Evolutionary conservation across 306 rosid species (phyloP).

Genomic region (Cyclanthera cordifolia): DNA sequence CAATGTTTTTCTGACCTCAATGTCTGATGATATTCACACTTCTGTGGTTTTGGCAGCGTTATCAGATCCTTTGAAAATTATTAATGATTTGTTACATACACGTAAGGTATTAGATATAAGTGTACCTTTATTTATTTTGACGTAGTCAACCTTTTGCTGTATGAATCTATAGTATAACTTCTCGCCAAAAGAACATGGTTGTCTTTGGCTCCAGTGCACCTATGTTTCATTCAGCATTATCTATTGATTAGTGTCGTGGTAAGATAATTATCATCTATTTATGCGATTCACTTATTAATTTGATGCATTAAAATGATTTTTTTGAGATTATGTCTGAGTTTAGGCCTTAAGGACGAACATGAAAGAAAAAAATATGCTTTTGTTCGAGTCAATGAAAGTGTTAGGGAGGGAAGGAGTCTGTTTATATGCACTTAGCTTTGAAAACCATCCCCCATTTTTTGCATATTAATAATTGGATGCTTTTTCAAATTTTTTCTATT

Average conservation of each 20-base stretch:
- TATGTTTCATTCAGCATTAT: background rate
- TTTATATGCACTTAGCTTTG: background rate
- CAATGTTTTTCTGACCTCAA: conserved; percentile 50
- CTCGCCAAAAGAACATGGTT: background rate
- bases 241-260: background rate
- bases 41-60: conserved; percentile 67
- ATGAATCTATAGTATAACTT: background rate
- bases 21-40: conserved; percentile 93
- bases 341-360: background rate
- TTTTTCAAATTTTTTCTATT: background rate
- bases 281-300: background rate
- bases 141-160: background rate
- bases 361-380: background rate
- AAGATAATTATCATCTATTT: background rate
- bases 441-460: background rate
- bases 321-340: background rate
- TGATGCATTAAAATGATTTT: background rate
- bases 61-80: conserved; percentile 73
- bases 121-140: background rate
- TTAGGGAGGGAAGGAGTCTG: background rate
- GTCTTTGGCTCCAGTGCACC: background rate
- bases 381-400: conserved; percentile 2
- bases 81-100: conserved; percentile 77
- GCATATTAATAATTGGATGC: background rate
- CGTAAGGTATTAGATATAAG: conserved; percentile 44